Conservation (phyloP, 176 grass and related monocot species). For the Zizania latifolia region DNA sequence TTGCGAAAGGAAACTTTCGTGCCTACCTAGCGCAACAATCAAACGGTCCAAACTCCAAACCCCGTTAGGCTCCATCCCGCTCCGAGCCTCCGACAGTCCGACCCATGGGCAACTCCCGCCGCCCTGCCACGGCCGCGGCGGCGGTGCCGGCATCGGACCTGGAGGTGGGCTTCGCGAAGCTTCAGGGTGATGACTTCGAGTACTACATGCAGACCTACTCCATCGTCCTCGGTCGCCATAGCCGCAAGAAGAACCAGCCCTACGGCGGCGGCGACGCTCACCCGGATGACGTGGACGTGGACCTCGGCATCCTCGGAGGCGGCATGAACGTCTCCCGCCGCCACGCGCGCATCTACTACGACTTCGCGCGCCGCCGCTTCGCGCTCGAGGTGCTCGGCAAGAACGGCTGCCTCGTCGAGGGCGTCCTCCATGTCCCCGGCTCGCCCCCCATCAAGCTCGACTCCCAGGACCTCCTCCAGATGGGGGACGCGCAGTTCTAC, state of each 20-base stretch:
- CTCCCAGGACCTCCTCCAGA: slow-evolving; percentile 92
- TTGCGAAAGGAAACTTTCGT: too few relatives aligned
- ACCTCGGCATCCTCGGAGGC: slow-evolving; percentile 64
- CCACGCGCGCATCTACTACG: slow-evolving; percentile 87
- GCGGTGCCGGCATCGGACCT: slow-evolving; percentile 25
- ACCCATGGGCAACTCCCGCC: slow-evolving; percentile 32
- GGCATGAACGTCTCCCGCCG: slow-evolving; percentile 90
- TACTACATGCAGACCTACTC: slow-evolving; percentile 99
- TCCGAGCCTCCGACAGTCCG: too few relatives aligned
- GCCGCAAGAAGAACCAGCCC: slow-evolving; percentile 49
- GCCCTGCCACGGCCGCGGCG: neutral
- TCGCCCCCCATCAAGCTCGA: slow-evolving; percentile 65
- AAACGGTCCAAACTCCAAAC: slow-evolving; percentile 15
- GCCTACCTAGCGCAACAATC: neutral
- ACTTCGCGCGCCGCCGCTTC: slow-evolving; percentile 62
- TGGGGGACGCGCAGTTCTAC: slow-evolving; percentile 81
- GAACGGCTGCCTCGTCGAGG: slow-evolving; percentile 88
- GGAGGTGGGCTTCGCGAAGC: slow-evolving; percentile 87
- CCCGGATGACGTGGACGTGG: slow-evolving; percentile 69
- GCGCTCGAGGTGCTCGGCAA: slow-evolving; percentile 81
- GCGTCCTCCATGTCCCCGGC: slow-evolving; percentile 56
- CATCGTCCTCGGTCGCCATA: slow-evolving; percentile 70
- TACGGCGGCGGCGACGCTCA: slow-evolving; percentile 21
- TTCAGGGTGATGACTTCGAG: slow-evolving; percentile 80
- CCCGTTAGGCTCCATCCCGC: neutral